Conservation (phyloP, 1,139 yeast species). For the Debaryomyces coudertii region DNA sequence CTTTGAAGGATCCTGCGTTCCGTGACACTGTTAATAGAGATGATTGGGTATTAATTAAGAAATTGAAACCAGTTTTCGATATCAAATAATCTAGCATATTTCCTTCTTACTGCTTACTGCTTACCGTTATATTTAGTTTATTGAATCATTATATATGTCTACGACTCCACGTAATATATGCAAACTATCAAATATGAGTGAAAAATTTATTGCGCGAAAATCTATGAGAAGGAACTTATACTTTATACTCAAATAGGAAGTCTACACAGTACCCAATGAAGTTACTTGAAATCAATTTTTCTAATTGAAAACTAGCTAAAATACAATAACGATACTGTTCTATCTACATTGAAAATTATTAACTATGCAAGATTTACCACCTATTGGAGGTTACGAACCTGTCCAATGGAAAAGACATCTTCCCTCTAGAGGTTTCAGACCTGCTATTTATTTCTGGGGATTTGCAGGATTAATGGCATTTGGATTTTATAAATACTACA, state of each 20-base stretch:
- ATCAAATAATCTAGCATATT: conserved; percentile 46
- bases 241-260: conserved; percentile 18
- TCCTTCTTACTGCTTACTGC: conserved; percentile 1
- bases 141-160: conserved; percentile 9
- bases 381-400: conserved; percentile 83
- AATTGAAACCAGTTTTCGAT: conserved; percentile 84
- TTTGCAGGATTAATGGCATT: conserved; percentile 65
- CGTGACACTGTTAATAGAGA: conserved; percentile 91
- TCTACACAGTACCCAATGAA: conserved; percentile 20
- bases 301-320: not conserved
- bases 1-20: conserved; percentile 98
- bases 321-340: not conserved
- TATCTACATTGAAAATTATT: conserved; percentile 1
- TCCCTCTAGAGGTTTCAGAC: conserved; percentile 84
- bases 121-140: conserved; percentile 1
- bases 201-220: not conserved
- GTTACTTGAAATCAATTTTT: conserved; percentile 16
- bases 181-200: not conserved
- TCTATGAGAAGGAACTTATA: not conserved
- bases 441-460: conserved; percentile 69
- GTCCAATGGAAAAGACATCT: conserved; percentile 89
- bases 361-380: conserved; percentile 79
- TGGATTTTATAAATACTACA: conserved; percentile 70
- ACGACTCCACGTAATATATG: conserved; percentile 6
- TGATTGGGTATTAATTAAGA: conserved; percentile 91